A percentile compares a stretch with the other conserved stretches of the same genome.
phyloP scores from a whole-genome alignment of 202 grass and related monocot species.

The Setaria italica region DNA sequence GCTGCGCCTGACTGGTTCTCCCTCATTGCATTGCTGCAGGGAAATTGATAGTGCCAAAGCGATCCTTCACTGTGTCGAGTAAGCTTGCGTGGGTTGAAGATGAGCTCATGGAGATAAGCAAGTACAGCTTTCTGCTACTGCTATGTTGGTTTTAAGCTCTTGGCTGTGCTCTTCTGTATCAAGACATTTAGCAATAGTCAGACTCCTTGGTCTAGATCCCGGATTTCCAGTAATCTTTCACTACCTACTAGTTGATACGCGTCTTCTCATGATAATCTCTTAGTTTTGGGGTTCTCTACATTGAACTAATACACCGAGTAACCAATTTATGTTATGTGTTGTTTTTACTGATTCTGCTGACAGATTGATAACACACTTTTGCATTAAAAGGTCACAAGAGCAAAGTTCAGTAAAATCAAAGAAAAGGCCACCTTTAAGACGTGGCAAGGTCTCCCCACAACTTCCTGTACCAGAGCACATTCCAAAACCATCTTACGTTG shows the following conservation, averaged over 20 bases:
- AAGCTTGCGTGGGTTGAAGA: conserved; percentile 62
- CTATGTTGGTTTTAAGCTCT: conserved; percentile 5
- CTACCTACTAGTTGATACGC: neutral
- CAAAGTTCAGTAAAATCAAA: conserved; percentile 61
- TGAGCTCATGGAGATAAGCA: conserved; percentile 54
- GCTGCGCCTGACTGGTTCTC: neutral
- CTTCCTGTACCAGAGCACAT: conserved; percentile 80
- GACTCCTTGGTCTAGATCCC: neutral
- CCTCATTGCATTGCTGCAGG: conserved; percentile 43
- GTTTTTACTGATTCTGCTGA: conserved; percentile 17
- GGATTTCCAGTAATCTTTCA: neutral
- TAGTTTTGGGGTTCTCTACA: neutral
- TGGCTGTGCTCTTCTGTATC: conserved; percentile 3
- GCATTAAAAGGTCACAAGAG: conserved; percentile 64
- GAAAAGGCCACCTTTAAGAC: conserved; percentile 74
- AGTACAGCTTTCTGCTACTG: conserved; percentile 47
- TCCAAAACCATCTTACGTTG: conserved; percentile 76
- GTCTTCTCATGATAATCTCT: neutral
- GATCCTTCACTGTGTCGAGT: conserved; percentile 46
- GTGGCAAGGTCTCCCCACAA: conserved; percentile 66
- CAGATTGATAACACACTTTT: conserved; percentile 29
- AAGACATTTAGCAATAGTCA: neutral
- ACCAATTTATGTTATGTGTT: neutral
- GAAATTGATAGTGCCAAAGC: conserved; percentile 46
- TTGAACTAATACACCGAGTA: conserved; percentile 8